Evolutionary conservation across 2,329 filamentous ascomycete genomes (phyloP), one percentile per base, ranked within the genome.

Genomic region (Botryotinia calthae): DNA sequence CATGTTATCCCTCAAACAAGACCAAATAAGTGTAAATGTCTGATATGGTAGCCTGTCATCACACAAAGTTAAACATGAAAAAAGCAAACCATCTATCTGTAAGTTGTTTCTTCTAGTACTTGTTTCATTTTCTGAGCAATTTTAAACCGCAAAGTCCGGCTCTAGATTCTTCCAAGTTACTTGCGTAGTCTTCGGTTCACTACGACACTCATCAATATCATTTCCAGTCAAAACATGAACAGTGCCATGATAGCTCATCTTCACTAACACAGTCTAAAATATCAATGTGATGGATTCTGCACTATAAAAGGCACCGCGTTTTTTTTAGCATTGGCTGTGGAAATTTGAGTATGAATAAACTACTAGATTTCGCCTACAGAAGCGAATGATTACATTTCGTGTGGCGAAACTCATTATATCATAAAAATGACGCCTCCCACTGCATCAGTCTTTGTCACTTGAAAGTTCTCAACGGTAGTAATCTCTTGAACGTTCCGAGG

Each of bases 91-190:
- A n/a, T n/a, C n/a, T n/a, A n/a, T n/a, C n/a, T n/a, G n/a, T 54
- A n/a, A 51, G 12, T 16, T 12, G 1, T 46, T 1, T 20, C 10
- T 12, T 51, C 1, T 8, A 4, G n/a, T 56, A 1, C 2, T 18
- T 18, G 6, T 28, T 6, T 56, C 2, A 4, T 2, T 16, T 18
- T 5, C 3, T 9, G 1, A 56, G 28, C n/a, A 8, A 0, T 28
- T 56, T 8, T 2, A 5, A 28, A 16, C 14, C 6, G 2, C 6
- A 54, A 54, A 8, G 5, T 2, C 14, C n/a, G 14, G 51, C 16
- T 28, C 51, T 0, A 56, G 51, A 14, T 56, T 28, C n/a, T 56
- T 18, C n/a, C 7, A 28, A 28, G 14, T 54, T 28, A 56, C 14
- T 56, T 18, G 18, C n/a, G 14, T 4, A 7, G 14, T 56, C 16